Conservation (phyloP, 139 green algal genomes). For the Picocystis salinarum region DNA sequence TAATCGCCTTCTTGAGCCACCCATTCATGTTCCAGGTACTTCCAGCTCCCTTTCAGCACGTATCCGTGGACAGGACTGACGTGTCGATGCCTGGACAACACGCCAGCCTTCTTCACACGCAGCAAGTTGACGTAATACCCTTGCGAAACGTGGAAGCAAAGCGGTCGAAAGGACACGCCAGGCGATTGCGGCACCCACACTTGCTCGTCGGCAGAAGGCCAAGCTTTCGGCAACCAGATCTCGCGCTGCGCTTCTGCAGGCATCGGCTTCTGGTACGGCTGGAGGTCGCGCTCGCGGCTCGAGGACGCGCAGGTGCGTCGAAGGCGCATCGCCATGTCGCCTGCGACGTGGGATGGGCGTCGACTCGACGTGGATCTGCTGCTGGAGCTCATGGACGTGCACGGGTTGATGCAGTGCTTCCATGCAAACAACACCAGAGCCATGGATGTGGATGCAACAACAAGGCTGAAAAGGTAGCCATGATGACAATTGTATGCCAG, state of each 20-base stretch:
- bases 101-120: background rate
- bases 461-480: no score
- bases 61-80: conserved; percentile 5
- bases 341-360: no score
- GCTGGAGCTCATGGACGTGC: no score
- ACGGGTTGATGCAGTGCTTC: no score
- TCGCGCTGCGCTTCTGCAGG: background rate
- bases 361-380: no score
- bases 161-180: conserved; percentile 5
- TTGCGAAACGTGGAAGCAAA: conserved; percentile 7
- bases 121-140: conserved; percentile 11
- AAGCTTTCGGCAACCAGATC: background rate
- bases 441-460: no score
- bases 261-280: background rate
- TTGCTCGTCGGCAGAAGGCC: background rate
- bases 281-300: no score
- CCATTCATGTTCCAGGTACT: conserved; percentile 11
- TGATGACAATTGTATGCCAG: no score
- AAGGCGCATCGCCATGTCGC: no score
- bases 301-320: no score
- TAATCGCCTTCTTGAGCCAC: conserved; percentile 3
- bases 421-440: no score
- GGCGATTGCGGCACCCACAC: conserved; percentile 5
- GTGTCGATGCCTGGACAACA: conserved; percentile 4
- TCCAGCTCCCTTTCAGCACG: conserved; percentile 5